Evolutionary conservation across 2,329 filamentous ascomycete genomes (phyloP), one percentile per base, ranked within the genome.

Genomic region (Fusarium sp.): DNA sequence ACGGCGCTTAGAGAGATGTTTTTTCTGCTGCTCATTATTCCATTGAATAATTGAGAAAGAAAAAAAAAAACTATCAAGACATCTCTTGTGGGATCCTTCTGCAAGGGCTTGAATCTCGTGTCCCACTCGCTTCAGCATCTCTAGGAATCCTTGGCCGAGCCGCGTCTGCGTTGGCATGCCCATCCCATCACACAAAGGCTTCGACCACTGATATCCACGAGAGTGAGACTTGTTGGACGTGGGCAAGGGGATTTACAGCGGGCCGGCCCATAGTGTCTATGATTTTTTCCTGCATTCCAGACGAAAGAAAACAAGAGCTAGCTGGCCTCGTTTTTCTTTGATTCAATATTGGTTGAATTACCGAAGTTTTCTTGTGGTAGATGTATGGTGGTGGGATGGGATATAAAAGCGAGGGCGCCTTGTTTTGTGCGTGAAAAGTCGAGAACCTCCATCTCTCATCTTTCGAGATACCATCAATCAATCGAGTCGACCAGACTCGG

Each of bases 241-340:
- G 52, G 58, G 37, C 50, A 34, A 25, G 20, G 43, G 25, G 30
- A 52, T 37, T 57, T 39, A 64, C 10, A 64, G 65, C 72, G 72
- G 72, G 68, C 72, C 72, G 72, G 68, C 50, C 68, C 72, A 75
- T 75, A 45, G 23, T 62, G 72, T 75, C 65, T 69, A 65, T 62
- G 50, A 43, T 50, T 63, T 60, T 66, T 61, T 52, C 48, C 16
- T 52, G 48, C 58, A 61, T 63, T 48, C 25, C 60, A 69, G 64
- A 54, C 37, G 32, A 37, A 18, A 52, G 25, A n/a, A 30, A 18
- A 30, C n/a, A 7, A 30, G 30, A 52, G n/a, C 4, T 50, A 52
- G 48, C 25, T 52, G 48, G 48, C 48, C 48, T 52, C 48, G 48
- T 50, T 50, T 50, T 52, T 52, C 11, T n/a, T 4, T 52, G 48